Evolutionary conservation across 306 rosid species (phyloP).

Genomic region (Quercus alba): DNA sequence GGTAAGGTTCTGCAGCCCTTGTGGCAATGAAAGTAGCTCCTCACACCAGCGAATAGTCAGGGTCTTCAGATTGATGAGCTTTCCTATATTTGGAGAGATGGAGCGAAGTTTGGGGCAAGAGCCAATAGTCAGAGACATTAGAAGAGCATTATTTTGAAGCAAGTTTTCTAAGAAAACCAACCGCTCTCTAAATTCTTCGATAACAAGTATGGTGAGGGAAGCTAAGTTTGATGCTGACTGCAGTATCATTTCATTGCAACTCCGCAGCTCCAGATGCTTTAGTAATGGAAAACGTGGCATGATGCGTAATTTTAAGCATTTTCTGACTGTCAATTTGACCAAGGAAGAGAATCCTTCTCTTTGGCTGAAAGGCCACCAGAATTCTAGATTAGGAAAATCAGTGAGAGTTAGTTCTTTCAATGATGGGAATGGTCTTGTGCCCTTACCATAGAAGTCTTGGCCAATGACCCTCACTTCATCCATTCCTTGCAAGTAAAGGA

Average conservation of each 20-base stretch:
- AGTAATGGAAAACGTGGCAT: constrained; percentile 25
- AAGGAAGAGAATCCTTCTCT: background rate
- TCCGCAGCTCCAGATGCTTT: background rate
- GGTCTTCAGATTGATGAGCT: constrained; percentile 2
- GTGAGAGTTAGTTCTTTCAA: constrained; percentile 14
- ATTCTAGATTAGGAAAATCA: constrained; percentile 16
- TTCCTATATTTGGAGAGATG: constrained; percentile 5
- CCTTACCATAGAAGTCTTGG: constrained; percentile 4
- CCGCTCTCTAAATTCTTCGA: constrained; percentile 15
- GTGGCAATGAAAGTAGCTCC: background rate
- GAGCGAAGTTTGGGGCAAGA: constrained; percentile 15
- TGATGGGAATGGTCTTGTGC: constrained; percentile 6
- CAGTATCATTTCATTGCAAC: background rate
- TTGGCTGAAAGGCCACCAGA: constrained; percentile 5
- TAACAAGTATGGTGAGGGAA: constrained; percentile 9
- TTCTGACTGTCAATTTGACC: constrained; percentile 4
- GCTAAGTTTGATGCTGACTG: constrained; percentile 1
- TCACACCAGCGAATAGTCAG: constrained; percentile 24
- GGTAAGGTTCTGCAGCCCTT: constrained; percentile 17
- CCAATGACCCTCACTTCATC: constrained; percentile 10
- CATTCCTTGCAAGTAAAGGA: constrained; percentile 21
- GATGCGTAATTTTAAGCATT: background rate
- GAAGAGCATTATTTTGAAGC: constrained; percentile 12
- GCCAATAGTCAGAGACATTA: constrained; percentile 13
- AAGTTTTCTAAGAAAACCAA: background rate